Evolutionary conservation across 2,329 filamentous ascomycete species (phyloP), one percentile per base, ranked within the genome.

Genomic region (Aspergillus spinulosporus): DNA sequence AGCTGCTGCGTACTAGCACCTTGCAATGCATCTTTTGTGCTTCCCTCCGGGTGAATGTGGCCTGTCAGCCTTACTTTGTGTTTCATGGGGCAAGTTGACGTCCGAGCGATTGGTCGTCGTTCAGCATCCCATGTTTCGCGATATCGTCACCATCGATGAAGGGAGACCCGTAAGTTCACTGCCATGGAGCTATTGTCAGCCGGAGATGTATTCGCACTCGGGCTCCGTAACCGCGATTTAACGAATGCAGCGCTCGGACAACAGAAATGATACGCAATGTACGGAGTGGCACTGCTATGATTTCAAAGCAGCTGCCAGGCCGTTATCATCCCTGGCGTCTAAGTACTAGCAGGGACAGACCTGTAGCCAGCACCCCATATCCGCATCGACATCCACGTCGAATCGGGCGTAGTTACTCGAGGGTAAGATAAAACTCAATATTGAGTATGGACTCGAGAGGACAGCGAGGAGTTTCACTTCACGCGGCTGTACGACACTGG

Each of bases 1-100:
- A 50, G 48, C 51, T 52, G 36, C 42, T 50, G 50, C 45, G 50
- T 54, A 37, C 52, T 53, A 58, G 52, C 52, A 51, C 50, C 52
- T 58, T 51, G 55, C 44, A 45, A 62, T 49, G 34, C 46, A 52
- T 50, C 45, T 54, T 34, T 21, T 21, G 46, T 49, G 12, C 31
- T 43, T 56, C 48, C 51, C 37, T 49, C 43, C 36, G 40, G 31
- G 43, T 48, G 28, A 39, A 32, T 32, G 8, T 21, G 44, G 37
- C 34, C 14, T 50, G 40, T 26, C 37, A 31, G 12, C 29, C 37
- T 14, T 42, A 39, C 40, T 40, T 46, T 48, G 48, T 43, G 52
- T 57, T 51, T 46, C 54, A 54, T 29, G n/a, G 40, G 12, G 51
- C 43, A 45, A 29, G 37, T 46, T 26, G 32, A 43, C 49, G 52